Conservation (phyloP, 371 early-diverging fungal species). For the Batkoa obscura region DNA sequence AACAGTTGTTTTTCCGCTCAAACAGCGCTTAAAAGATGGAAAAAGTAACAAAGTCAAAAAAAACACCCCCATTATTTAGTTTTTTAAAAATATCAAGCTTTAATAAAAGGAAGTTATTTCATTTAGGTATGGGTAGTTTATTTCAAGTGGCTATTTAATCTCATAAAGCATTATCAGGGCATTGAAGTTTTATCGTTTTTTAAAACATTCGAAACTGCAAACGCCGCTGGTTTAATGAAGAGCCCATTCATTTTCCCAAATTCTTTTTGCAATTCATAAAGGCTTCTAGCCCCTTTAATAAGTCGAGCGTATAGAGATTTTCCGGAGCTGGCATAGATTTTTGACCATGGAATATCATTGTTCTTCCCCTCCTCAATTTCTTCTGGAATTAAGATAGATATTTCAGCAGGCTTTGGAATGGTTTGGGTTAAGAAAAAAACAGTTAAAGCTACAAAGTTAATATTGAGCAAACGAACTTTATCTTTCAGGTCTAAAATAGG, state of each 20-base stretch:
- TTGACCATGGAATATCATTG: not conserved
- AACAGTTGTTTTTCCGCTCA: too few relatives aligned
- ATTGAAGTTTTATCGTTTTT: too few relatives aligned
- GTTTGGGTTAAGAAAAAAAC: not conserved
- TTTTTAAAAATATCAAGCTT: too few relatives aligned
- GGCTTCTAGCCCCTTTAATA: not conserved
- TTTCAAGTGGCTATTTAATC: too few relatives aligned
- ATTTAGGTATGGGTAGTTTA: too few relatives aligned
- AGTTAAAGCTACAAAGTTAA: not conserved
- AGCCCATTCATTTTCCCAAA: not conserved
- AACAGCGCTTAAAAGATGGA: too few relatives aligned
- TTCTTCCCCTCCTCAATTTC: not conserved
- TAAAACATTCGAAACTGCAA: not conserved
- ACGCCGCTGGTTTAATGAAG: not conserved
- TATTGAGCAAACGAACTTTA: not conserved
- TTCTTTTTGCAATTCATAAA: not conserved
- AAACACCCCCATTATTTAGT: too few relatives aligned
- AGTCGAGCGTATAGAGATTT: not conserved
- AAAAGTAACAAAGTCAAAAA: too few relatives aligned
- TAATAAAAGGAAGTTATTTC: too few relatives aligned
- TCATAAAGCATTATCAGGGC: too few relatives aligned
- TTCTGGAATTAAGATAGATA: not conserved
- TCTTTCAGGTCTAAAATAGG: not conserved
- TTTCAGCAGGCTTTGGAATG: not conserved
- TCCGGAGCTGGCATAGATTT: too few relatives aligned